Conservation (phyloP, 306 rosid genomes). For the Dalbergia cochinchinensis region DNA sequence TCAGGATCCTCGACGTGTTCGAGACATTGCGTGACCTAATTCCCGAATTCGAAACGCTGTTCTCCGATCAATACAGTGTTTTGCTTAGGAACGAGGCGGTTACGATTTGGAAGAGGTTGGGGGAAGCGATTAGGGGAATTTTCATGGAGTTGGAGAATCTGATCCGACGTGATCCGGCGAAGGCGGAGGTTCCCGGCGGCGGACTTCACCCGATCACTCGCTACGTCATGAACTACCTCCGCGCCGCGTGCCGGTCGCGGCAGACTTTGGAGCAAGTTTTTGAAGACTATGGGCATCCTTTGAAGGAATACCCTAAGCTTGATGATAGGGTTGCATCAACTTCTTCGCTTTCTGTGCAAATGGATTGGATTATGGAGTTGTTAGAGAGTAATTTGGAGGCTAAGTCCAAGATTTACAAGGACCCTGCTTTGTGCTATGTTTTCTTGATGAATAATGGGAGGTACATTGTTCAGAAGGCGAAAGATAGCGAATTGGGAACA, state of each 20-base stretch:
- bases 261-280: conserved; percentile 81
- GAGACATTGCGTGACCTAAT: conserved; percentile 82
- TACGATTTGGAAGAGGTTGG: conserved; percentile 88
- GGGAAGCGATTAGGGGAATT: conserved; percentile 85
- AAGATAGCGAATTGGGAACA: conserved; percentile 75
- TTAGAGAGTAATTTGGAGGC: conserved; percentile 89
- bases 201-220: conserved; percentile 95
- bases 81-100: conserved; percentile 76
- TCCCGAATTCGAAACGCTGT: conserved; percentile 74
- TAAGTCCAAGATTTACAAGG: conserved; percentile 82
- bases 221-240: conserved; percentile 94
- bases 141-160: conserved; percentile 96
- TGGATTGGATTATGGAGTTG: conserved; percentile 93
- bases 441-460: conserved; percentile 93
- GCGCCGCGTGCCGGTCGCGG: conserved; percentile 82
- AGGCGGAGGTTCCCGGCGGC: conserved; percentile 82
- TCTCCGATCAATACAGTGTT: conserved; percentile 80
- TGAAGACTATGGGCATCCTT: conserved; percentile 66
- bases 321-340: conserved; percentile 56
- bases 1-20: conserved; percentile 79
- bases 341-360: conserved; percentile 74
- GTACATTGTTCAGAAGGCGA: conserved; percentile 85
- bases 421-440: conserved; percentile 70
- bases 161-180: conserved; percentile 88
- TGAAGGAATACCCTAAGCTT: conserved; percentile 60